phyloP scores from a whole-genome alignment of 768 basidiomycete genomes.

The Suillus luteus region DNA sequence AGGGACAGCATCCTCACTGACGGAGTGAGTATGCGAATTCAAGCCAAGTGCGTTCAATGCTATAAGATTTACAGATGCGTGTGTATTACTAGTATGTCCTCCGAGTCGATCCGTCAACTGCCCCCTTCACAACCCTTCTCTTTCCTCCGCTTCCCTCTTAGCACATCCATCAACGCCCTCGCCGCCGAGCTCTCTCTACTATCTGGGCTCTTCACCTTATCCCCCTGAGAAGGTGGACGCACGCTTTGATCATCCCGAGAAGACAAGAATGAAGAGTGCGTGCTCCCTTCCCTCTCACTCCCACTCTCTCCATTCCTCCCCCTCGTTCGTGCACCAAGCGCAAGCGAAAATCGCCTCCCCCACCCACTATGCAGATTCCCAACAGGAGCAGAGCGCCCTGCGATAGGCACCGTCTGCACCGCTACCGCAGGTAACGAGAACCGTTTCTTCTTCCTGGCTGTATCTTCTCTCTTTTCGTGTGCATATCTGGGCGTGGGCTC shows the following conservation, averaged over 20 bases:
- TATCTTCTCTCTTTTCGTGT: conserved; percentile 49
- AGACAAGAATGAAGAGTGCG: neutral
- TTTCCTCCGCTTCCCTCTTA: conserved; percentile 23
- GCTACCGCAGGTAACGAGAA: conserved; percentile 81
- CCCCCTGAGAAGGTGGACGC: neutral
- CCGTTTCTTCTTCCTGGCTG: conserved; percentile 61
- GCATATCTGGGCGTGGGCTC: neutral
- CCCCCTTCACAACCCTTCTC: neutral
- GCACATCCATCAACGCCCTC: conserved; percentile 32
- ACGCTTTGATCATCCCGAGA: neutral
- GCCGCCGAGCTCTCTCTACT: conserved; percentile 32
- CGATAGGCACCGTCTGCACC: conserved; percentile 71
- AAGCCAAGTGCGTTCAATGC: neutral
- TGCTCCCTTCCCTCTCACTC: neutral
- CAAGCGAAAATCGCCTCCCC: conserved; percentile 58
- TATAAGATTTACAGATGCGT: neutral
- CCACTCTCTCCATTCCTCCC: conserved; percentile 24
- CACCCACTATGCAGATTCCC: conserved; percentile 20
- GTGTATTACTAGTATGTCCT: neutral
- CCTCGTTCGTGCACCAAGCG: conserved; percentile 45
- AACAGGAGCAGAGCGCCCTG: conserved; percentile 48
- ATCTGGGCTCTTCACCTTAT: conserved; percentile 18
- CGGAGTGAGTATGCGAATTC: neutral
- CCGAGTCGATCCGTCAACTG: neutral
- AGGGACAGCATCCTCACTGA: no score